Evolutionary conservation across 805 yeast genomes (phyloP), one percentile per base, ranked within the genome.

Genomic region (Pichia insulana): DNA sequence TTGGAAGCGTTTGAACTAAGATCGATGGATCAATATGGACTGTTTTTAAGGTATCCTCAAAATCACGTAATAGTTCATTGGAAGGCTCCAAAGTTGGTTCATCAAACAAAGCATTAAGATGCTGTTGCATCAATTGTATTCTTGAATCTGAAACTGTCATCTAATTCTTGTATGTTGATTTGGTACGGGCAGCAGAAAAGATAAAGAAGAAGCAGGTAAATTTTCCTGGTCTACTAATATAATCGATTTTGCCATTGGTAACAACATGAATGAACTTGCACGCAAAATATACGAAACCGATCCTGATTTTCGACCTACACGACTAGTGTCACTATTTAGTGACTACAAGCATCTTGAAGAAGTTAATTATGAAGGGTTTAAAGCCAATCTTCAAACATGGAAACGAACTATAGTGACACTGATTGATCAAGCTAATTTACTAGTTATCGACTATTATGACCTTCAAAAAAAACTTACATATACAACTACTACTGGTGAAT

Each of bases 381-480:
- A 57, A 18, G 79, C 79, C 13, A 74, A 74, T 47, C 20, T 73
- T 12, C 50, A 50, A 4, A 71, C 74, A 3, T 74, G 80, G 80
- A 61, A 55, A 37, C 47, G 52, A 5, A 59, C 68, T 10, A 51
- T 73, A 33, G 39, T 4, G 28, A 48, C 31, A 40, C 50, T 54
- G 6, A 61, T 67, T 34, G 49, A 45, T 2, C 58, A 57, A 35
- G 50, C 45, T 2, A 60, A 61, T 41, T 25, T 36, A n/a, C 47
- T 57, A 11, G 46, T 53, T 32, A 41, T 59, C 30, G 52, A 51
- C 17, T 49, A 54, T 19, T 46, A 50, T 28, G 35, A 31, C 0
- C 15, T 61, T 7, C 42, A 46, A 4, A 34, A 40, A 0, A 42
- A 38, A 15, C 39, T 59, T 6, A 43, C 47, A 4, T 34, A 58